Evolutionary conservation across 352 stramenopile genomes (phyloP).

Genomic region (Phytophthora palmivora): DNA sequence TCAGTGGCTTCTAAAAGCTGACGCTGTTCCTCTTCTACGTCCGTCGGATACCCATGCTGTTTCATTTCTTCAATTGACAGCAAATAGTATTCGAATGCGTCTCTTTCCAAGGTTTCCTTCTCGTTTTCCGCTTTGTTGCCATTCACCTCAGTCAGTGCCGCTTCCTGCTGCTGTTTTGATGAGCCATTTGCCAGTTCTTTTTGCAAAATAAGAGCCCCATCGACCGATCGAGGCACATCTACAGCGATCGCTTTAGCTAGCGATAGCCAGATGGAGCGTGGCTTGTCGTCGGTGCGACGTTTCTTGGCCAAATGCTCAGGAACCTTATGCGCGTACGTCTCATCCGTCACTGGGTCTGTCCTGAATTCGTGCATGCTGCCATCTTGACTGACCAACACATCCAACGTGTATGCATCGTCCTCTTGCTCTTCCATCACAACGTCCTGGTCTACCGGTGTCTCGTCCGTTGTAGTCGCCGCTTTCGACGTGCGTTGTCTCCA

Average conservation of each 20-base stretch:
- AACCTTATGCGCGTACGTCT: conserved; percentile 65
- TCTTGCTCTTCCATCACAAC: conserved; percentile 41
- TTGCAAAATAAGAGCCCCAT: conserved; percentile 48
- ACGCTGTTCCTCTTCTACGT: conserved; percentile 67
- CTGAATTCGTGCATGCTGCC: conserved; percentile 79
- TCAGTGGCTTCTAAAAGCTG: conserved; percentile 58
- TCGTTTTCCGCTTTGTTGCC: conserved; percentile 4
- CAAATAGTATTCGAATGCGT: conserved; percentile 61
- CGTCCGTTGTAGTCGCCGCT: conserved; percentile 10
- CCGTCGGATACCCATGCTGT: conserved; percentile 75
- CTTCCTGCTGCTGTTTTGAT: conserved; percentile 13
- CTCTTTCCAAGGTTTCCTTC: conserved; percentile 13
- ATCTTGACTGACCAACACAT: conserved; percentile 82
- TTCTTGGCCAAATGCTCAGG: conserved; percentile 71
- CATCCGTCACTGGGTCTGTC: conserved; percentile 70
- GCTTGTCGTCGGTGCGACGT: conserved; percentile 43
- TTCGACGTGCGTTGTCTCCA: conserved; percentile 54
- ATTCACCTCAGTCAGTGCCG: conserved; percentile 18
- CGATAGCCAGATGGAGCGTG: conserved; percentile 66
- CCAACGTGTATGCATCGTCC: conserved; percentile 66
- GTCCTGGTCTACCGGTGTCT: conserved; percentile 26
- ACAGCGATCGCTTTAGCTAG: conserved; percentile 68
- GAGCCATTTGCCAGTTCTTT: conserved; percentile 11
- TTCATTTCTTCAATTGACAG: conserved; percentile 68
- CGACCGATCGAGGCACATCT: conserved; percentile 56